Evolutionary conservation across 805 yeast genomes (phyloP).

Genomic region (Candida tammaniensis): DNA sequence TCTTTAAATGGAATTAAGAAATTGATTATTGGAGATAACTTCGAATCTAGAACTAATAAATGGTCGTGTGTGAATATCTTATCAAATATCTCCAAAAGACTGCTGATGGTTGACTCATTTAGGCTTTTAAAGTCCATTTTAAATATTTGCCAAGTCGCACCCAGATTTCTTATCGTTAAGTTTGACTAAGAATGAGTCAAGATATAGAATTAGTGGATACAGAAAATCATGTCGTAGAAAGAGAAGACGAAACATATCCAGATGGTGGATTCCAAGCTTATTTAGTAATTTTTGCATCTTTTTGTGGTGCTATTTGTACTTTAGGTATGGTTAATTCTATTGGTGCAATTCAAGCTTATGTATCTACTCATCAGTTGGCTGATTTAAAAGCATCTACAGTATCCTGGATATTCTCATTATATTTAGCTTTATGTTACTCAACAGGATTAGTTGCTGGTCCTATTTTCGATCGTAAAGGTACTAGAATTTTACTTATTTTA

Average conservation of each 20-base stretch:
- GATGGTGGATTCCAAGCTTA: constrained; percentile 63
- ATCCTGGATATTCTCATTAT: constrained; percentile 66
- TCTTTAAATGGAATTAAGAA: constrained; percentile 53
- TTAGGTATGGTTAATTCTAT: constrained; percentile 58
- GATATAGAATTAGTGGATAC: not conserved
- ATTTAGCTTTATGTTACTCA: constrained; percentile 46
- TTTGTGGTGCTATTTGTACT: constrained; percentile 51
- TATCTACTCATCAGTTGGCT: constrained; percentile 52
- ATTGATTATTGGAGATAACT: constrained; percentile 49
- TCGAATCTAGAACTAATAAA: constrained; percentile 43
- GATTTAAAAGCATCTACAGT: constrained; percentile 44
- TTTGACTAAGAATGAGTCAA: too few relatives aligned
- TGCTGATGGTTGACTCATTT: constrained; percentile 8
- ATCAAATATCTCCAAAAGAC: constrained; percentile 11
- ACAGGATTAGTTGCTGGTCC: constrained; percentile 55
- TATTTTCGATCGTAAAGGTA: constrained; percentile 62
- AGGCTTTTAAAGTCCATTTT: constrained; percentile 3
- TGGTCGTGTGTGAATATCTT: constrained; percentile 25
- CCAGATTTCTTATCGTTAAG: too few relatives aligned
- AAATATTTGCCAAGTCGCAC: too few relatives aligned
- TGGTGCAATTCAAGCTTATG: constrained; percentile 63
- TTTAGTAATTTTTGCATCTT: constrained; percentile 55
- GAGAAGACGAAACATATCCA: constrained; percentile 31
- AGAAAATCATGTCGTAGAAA: constrained; percentile 6
- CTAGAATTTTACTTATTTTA: constrained; percentile 38